phyloP scores from a whole-genome alignment of 345 rosid genomes.

The Corymbia maculata region DNA sequence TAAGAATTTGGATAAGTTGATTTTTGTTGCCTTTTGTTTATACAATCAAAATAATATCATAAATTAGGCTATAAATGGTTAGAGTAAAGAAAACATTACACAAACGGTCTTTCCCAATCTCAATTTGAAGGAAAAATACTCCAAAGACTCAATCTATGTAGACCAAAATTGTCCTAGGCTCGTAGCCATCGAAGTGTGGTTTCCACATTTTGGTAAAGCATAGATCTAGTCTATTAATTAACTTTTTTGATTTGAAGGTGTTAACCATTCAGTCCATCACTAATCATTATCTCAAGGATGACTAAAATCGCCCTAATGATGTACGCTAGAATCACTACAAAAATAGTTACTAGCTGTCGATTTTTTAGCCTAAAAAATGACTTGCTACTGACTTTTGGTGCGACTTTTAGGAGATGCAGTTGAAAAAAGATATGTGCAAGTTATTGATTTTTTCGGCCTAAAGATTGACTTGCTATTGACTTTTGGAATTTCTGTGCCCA shows the following conservation, averaged over 20 bases:
- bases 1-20: background rate
- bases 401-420: background rate
- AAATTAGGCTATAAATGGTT: background rate
- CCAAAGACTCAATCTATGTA: background rate
- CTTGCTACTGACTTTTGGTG: background rate
- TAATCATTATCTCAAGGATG: background rate
- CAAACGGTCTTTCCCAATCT: background rate
- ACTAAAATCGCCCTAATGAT: background rate
- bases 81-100: background rate
- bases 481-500: too few relatives aligned
- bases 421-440: background rate
- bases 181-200: too few relatives aligned
- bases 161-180: background rate
- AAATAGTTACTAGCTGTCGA: accelerated
- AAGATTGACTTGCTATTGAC: too few relatives aligned
- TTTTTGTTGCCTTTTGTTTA: background rate
- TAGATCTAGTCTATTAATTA: background rate
- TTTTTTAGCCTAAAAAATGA: background rate
- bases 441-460: background rate
- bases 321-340: too few relatives aligned
- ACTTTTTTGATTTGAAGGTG: background rate
- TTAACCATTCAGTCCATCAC: background rate
- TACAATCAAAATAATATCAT: background rate
- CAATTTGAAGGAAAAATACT: background rate
- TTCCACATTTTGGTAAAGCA: too few relatives aligned